Evolutionary conservation across 129 eudicot genomes (phyloP).

Genomic region (Calendula officinalis): DNA sequence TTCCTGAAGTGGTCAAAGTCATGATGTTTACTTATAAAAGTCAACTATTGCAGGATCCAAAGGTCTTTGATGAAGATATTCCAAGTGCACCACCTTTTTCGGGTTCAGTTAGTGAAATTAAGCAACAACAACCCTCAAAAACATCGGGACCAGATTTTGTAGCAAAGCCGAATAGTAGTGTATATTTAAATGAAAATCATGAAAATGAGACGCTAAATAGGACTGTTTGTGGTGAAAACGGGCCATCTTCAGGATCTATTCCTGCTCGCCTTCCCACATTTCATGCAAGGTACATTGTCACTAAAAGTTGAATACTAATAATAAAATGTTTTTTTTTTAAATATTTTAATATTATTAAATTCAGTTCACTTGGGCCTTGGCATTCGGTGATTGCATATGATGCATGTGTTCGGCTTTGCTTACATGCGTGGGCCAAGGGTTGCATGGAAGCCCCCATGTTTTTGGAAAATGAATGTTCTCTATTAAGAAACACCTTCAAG

Average conservation of each 20-base stretch:
- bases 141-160: slow-evolving; percentile 28
- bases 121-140: slow-evolving; percentile 40
- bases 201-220: slow-evolving; percentile 36
- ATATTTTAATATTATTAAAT: neutral
- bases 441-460: slow-evolving; percentile 83
- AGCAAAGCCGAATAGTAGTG: slow-evolving; percentile 19
- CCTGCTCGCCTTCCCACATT: slow-evolving; percentile 70
- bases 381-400: slow-evolving; percentile 82
- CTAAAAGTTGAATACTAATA: slow-evolving; percentile 9
- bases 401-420: slow-evolving; percentile 88
- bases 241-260: slow-evolving; percentile 44
- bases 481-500: slow-evolving; percentile 63
- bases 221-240: slow-evolving; percentile 38
- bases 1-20: neutral
- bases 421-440: slow-evolving; percentile 92
- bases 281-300: slow-evolving; percentile 66
- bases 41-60: slow-evolving; percentile 30
- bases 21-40: slow-evolving; percentile 4
- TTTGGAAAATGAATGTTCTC: slow-evolving; percentile 70
- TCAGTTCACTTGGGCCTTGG: slow-evolving; percentile 82
- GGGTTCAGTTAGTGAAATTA: slow-evolving; percentile 41
- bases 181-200: slow-evolving; percentile 26
- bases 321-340: slow-evolving; percentile 11
- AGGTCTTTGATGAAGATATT: slow-evolving; percentile 47
- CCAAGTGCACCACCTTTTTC: slow-evolving; percentile 88